Base-by-base conservation (phyloP, 768 basidiomycete genomes). In the Boletus rubescentipes region DNA sequence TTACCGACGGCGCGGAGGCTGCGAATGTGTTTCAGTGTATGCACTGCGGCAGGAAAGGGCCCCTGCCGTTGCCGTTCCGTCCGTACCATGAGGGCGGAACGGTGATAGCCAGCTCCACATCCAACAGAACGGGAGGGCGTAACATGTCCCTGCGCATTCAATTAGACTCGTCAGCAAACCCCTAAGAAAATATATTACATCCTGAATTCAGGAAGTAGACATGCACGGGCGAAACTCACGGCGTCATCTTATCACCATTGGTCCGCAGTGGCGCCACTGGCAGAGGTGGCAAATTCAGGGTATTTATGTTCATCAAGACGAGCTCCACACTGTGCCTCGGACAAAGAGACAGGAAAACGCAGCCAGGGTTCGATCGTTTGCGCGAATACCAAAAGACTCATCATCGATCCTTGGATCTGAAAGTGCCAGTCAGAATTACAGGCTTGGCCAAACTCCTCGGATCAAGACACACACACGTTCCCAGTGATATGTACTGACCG, bases 371-470 rank as follows among this genome's bases (percentile, higher is more conserved):
- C 29, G 29, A 29, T 46, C 36, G 41, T 47, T 38, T 36, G 21
- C 8, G 35, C 20, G 60, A 37, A 49, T 45, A 53, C 44, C 40
- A 59, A 45, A 43, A 16, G 23, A 34, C 29, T 39, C n/a, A n/a
- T n/a, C n/a, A n/a, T 7, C 36, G 36, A 40, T 30, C 31, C 34
- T 43, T 52, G 44, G 34, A 49, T 26, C 16, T 37, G 42, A 12
- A 35, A 34, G 32, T 30, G 48, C n/a, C n/a, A 26, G 26, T n/a
- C 34, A 26, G 18, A 29, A 14, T n/a, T n/a, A n/a, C n/a, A n/a
- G n/a, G n/a, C n/a, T n/a, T n/a, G 20, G 44, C 23, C 23, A 16
- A 51, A 46, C 43, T 46, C 58, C 65, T 61, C 65, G 62, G 59
- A 64, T 64, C 55, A 51, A 46, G 41, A 37, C 21, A 37, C 20